Conservation (phyloP, 345 rosid species). For the Corchorus capsularis region DNA sequence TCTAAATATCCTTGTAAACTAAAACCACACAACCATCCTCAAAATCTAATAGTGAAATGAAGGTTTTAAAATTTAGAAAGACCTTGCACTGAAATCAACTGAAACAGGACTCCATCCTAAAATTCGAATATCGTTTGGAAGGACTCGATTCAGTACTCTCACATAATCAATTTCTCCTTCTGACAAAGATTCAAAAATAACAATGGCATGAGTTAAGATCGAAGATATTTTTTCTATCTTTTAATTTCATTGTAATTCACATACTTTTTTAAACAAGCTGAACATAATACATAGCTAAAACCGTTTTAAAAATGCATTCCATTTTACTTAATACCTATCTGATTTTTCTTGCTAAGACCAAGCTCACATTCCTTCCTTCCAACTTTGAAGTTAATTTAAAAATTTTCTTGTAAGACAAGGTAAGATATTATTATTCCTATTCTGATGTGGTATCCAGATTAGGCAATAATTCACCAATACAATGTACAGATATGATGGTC, state of each 20-base stretch:
- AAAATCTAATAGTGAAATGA: background rate
- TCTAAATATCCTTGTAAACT: slow-evolving; percentile 6
- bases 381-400: background rate
- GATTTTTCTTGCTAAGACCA: background rate
- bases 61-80: slow-evolving; percentile 22
- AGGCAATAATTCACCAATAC: background rate
- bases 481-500: background rate
- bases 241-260: slow-evolving; percentile 19
- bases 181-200: slow-evolving; percentile 33
- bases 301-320: background rate
- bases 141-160: slow-evolving; percentile 79
- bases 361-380: background rate
- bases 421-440: background rate
- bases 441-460: slow-evolving; percentile 1
- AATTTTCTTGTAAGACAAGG: background rate
- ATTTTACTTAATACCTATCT: background rate
- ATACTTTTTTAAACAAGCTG: background rate
- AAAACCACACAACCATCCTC: slow-evolving; percentile 10
- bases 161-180: slow-evolving; percentile 87
- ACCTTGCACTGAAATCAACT: slow-evolving; percentile 92
- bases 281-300: slow-evolving; percentile 2
- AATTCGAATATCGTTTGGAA: slow-evolving; percentile 86
- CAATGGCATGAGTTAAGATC: slow-evolving; percentile 20
- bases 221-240: background rate
- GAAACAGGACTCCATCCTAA: slow-evolving; percentile 93